These are phyloP conservation scores for Paxillus involutus DNA, from an alignment of 768 basidiomycete genomes.

Conservation along the genomic window DNA sequence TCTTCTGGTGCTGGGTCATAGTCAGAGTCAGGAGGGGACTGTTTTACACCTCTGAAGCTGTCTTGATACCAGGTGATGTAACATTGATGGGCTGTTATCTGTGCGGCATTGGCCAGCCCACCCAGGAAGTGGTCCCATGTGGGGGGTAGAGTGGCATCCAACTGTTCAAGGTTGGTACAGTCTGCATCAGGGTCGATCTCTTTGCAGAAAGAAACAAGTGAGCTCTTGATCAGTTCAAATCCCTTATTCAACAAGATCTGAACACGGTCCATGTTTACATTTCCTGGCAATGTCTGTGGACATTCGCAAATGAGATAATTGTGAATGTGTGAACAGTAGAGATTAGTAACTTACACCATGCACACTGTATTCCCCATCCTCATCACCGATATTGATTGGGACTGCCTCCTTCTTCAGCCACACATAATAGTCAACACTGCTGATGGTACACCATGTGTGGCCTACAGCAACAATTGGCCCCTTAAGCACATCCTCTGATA, in stretches of 20 bases:
- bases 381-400: background rate
- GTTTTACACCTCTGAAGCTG: background rate
- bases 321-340: too few relatives aligned
- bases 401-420: background rate
- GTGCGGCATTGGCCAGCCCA: background rate
- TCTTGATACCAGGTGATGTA: background rate
- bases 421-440: constrained; percentile 3
- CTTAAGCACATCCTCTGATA: background rate
- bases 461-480: background rate
- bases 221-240: background rate
- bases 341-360: background rate
- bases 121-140: background rate
- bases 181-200: background rate
- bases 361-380: background rate
- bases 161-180: background rate
- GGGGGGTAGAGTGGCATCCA: background rate
- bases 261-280: background rate
- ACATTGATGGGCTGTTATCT: background rate
- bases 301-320: background rate
- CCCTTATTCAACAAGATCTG: constrained; percentile 6
- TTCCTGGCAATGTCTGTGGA: background rate
- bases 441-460: constrained; percentile 1
- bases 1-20: too few relatives aligned
- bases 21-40: too few relatives aligned
- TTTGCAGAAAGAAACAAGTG: background rate